phyloP scores from a whole-genome alignment of 208 protist genomes.

The Trypanosomatidae sp. region DNA sequence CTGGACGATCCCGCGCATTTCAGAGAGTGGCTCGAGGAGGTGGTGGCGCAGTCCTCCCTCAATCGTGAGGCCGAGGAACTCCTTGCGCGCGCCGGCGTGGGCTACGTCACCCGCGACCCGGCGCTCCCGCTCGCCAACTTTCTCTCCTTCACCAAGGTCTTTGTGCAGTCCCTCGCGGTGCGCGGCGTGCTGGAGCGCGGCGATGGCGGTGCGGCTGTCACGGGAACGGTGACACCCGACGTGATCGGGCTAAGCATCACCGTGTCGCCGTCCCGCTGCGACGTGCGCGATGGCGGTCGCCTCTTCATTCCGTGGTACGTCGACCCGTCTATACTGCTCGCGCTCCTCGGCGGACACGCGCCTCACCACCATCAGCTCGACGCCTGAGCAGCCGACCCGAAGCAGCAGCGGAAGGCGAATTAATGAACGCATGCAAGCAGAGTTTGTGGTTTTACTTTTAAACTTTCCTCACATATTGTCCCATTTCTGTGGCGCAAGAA shows the following conservation, averaged over 20 bases:
- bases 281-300: conserved; percentile 75
- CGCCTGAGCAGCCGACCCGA: no score
- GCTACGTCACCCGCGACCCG: conserved; percentile 74
- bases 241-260: conserved; percentile 63
- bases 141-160: conserved; percentile 77
- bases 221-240: conserved; percentile 20
- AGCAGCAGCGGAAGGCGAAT: no score
- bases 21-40: conserved; percentile 72
- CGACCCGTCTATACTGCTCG: conserved; percentile 64
- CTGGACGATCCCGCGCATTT: conserved; percentile 44
- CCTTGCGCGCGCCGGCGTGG: no score
- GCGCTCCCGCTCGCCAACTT: conserved; percentile 74
- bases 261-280: conserved; percentile 59
- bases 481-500: no score
- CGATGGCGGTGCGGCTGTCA: conserved; percentile 5
- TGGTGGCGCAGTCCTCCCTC: conserved; percentile 78
- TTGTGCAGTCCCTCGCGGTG: conserved; percentile 50
- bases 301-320: conserved; percentile 82
- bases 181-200: conserved; percentile 40
- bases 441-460: no score
- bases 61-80: no score
- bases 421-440: no score
- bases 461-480: no score
- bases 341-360: conserved; percentile 54
- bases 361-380: no score